Evolutionary conservation across 2,329 filamentous ascomycete genomes (phyloP), one percentile per base, ranked within the genome.

Genomic region (Ophiostoma pallidulum): DNA sequence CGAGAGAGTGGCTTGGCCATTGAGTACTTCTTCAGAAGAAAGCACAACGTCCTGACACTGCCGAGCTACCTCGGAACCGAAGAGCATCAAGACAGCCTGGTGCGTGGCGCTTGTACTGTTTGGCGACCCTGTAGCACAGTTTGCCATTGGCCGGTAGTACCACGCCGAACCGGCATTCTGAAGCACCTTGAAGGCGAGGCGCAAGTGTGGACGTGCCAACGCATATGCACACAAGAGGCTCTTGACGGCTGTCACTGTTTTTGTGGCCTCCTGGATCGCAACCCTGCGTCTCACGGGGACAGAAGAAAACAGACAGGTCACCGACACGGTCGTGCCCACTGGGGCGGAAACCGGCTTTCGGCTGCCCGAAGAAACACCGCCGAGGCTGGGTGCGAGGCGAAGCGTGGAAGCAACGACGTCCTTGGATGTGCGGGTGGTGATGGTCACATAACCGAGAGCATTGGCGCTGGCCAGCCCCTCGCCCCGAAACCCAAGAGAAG

Each of bases 401-500:
- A 80, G 60, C 8, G 60, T 58, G 4, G 67, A 66, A 1, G 78
- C 84, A 7, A 83, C 70, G 2, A 71, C 61, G 51, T 88, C 82
- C 3, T 71, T 70, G 28, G 74, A 66, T 3, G 78, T 77, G 52
- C 77, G 75, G 4, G 85, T 89, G 13, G 72, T 83, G 43, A 89
- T 66, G 8, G 64, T 67, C 37, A 89, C 64, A 4, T 71, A 68
- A 32, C 77, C 78, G 49, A 86, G 59, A 36, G 74, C 70, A 50
- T 77, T 81, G 50, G 74, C 72, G 60, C 78, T 80, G 33, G 84
- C 82, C 51, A 91, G 66, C 14, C 84, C 84, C 58, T 87, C 78
- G 18, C 86, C 86, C 31, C 86, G 76, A 58, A 90, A 91, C 2
- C 86, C 86, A n/a, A 90, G 71, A 28, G 73, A 81, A 37, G 66